Percentiles rank a stretch among this genome's conserved stretches.
Conservation (phyloP, 208 protist genomes). For the Blastocrithidia nonstop region DNA sequence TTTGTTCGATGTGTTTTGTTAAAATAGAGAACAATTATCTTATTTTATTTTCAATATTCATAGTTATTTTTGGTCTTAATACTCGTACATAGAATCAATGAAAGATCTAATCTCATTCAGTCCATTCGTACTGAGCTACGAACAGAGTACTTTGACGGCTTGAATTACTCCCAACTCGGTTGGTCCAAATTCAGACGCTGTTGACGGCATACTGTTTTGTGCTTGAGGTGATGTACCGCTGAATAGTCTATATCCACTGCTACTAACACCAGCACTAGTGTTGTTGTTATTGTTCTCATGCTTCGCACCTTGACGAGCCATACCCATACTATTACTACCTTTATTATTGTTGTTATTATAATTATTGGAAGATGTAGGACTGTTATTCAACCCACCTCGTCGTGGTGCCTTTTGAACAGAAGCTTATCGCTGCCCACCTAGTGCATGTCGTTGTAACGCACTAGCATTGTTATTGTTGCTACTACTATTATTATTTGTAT, state of each 20-base stretch:
- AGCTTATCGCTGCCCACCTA: no score
- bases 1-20: neutral
- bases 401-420: no score
- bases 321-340: no score
- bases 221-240: neutral
- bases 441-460: no score
- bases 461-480: no score
- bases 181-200: constrained; percentile 17
- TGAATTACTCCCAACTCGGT: constrained; percentile 63
- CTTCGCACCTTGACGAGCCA: no score
- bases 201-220: constrained; percentile 2
- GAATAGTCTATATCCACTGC: neutral
- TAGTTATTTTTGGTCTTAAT: neutral
- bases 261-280: neutral
- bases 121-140: constrained; percentile 33
- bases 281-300: neutral
- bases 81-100: constrained; percentile 37
- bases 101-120: constrained; percentile 60
- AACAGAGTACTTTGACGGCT: constrained; percentile 65
- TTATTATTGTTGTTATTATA: no score
- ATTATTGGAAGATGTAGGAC: no score
- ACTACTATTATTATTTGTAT: no score
- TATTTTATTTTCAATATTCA: neutral
- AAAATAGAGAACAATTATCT: neutral
- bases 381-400: no score